phyloP scores from a whole-genome alignment of 164 flowering plant genomes.

The Kalanchoe fedtschenkoi region DNA sequence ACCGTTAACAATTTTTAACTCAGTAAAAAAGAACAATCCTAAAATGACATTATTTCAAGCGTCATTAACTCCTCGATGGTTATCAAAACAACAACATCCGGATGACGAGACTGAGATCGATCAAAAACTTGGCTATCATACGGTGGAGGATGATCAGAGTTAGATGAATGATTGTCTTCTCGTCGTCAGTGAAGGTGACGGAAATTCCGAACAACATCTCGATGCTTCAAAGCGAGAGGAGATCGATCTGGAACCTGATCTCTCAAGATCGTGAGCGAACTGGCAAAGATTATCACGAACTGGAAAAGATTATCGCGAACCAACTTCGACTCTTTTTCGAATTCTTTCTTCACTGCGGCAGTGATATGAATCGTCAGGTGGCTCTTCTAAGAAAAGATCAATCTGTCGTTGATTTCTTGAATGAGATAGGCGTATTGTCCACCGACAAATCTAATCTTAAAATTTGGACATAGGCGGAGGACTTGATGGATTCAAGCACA shows the following conservation, averaged over 20 bases:
- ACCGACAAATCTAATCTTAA: constrained; percentile 84
- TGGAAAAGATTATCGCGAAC: constrained; percentile 48
- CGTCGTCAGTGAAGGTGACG: constrained; percentile 47
- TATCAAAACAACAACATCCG: constrained; percentile 51
- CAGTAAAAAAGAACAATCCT: no score
- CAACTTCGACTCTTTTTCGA: constrained; percentile 34
- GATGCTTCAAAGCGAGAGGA: constrained; percentile 34
- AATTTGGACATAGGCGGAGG: constrained; percentile 37
- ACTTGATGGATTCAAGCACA: constrained; percentile 56
- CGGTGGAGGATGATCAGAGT: constrained; percentile 48
- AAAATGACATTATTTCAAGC: constrained; percentile 32
- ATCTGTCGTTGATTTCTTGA: constrained; percentile 48
- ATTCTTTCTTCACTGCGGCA: constrained; percentile 54
- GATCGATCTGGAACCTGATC: constrained; percentile 52
- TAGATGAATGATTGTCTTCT: constrained; percentile 41
- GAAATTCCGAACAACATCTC: constrained; percentile 41
- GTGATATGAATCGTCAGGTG: constrained; percentile 55
- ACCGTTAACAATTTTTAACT: no score
- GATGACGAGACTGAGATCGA: constrained; percentile 43
- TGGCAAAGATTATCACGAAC: no score
- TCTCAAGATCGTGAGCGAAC: constrained; percentile 58
- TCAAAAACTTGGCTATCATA: constrained; percentile 31
- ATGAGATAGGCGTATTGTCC: constrained; percentile 80
- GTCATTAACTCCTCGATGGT: constrained; percentile 48
- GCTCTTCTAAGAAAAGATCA: constrained; percentile 17